Percentiles rank a stretch among this genome's conserved stretches.
Evolutionary conservation across 441 rosid species (phyloP).

Genomic region (Bruguiera hainesii): DNA sequence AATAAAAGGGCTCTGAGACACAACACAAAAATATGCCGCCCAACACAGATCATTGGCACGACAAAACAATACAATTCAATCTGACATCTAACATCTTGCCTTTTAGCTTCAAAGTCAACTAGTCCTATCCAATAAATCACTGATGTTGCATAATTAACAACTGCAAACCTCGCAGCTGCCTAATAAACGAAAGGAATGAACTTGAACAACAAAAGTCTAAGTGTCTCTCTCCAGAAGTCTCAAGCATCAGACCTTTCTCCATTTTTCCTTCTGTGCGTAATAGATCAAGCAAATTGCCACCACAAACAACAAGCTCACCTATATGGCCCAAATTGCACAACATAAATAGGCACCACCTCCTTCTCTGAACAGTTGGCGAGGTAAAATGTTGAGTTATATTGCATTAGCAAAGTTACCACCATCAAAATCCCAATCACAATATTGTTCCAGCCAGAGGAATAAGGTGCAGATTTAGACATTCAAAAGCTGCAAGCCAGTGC

Average conservation of each 20-base stretch:
- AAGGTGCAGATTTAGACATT: slow-evolving; percentile 79
- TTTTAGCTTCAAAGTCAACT: slow-evolving; percentile 5
- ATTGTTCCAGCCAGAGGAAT: slow-evolving; percentile 63
- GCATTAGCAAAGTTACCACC: slow-evolving; percentile 51
- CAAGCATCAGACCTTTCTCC: slow-evolving; percentile 73
- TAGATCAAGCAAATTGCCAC: slow-evolving; percentile 58
- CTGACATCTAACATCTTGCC: slow-evolving; percentile 5
- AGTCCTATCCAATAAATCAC: slow-evolving; percentile 15
- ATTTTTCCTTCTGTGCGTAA: slow-evolving; percentile 62
- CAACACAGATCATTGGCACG: not conserved
- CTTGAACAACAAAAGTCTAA: slow-evolving; percentile 60
- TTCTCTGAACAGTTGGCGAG: slow-evolving; percentile 84
- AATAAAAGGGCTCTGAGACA: not conserved
- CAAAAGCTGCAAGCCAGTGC: slow-evolving; percentile 86
- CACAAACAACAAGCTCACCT: slow-evolving; percentile 69
- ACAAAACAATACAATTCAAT: slow-evolving; percentile 3
- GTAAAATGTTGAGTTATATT: slow-evolving; percentile 67
- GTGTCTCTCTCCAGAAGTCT: slow-evolving; percentile 65
- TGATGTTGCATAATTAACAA: slow-evolving; percentile 26
- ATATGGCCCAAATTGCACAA: slow-evolving; percentile 83
- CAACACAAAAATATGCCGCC: slow-evolving; percentile 1
- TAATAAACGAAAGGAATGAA: slow-evolving; percentile 79
- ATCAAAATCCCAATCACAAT: slow-evolving; percentile 66
- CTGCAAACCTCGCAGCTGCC: slow-evolving; percentile 36
- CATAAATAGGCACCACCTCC: slow-evolving; percentile 76